phyloP scores from a whole-genome alignment of 2,329 filamentous ascomycete species.

The Cryphonectria carpinicola region DNA sequence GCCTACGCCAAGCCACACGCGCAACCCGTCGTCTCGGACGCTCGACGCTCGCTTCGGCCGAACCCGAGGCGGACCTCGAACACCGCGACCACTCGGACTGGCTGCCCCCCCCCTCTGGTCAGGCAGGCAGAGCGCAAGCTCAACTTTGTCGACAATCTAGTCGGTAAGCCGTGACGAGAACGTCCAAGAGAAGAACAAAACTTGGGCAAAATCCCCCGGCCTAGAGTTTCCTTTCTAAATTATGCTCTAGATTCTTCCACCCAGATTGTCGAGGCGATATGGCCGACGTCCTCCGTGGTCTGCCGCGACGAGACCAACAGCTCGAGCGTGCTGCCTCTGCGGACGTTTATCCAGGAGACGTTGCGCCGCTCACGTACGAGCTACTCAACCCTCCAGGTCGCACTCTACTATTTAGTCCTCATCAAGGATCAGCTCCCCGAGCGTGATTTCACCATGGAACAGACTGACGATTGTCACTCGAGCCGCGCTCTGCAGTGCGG shows the following conservation, averaged over 20 bases:
- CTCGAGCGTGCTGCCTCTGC: constrained; percentile 83
- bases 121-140: constrained; percentile 91
- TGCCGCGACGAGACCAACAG: constrained; percentile 73
- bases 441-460: constrained; percentile 84
- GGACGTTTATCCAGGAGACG: constrained; percentile 97
- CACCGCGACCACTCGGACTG: constrained; percentile 58
- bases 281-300: constrained; percentile 84
- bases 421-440: constrained; percentile 88
- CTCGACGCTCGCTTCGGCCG: constrained; percentile 57
- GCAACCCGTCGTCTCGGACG: constrained; percentile 16
- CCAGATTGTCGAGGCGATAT: constrained; percentile 96
- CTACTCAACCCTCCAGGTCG: constrained; percentile 96
- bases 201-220: constrained; percentile 29
- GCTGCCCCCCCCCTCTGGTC: constrained; percentile 74
- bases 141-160: constrained; percentile 94
- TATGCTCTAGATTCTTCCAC: constrained; percentile 82
- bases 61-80: constrained; percentile 63
- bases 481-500: constrained; percentile 89
- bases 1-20: constrained; percentile 14
- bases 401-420: constrained; percentile 92
- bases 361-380: constrained; percentile 92
- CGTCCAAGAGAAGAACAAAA: not conserved
- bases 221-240: constrained; percentile 29
- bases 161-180: constrained; percentile 72
- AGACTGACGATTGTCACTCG: constrained; percentile 71